These are phyloP conservation scores for Sclerotinia minor DNA, from an alignment of 2,329 filamentous ascomycete genomes.

Conservation along the genomic window DNA sequence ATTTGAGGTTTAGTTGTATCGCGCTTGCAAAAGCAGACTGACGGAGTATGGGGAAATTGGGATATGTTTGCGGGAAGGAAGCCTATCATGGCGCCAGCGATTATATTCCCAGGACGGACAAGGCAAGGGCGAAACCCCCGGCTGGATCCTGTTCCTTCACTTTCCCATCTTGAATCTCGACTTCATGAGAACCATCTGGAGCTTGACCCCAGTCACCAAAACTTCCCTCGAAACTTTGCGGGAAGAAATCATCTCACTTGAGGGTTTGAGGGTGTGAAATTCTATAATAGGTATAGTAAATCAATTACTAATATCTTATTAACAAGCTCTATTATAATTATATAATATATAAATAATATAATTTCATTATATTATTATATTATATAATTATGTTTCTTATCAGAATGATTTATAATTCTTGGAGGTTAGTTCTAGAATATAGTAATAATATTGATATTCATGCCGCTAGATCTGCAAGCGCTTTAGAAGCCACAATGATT, in stretches of 20 bases:
- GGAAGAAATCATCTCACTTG: constrained; percentile 8
- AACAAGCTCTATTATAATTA: no score
- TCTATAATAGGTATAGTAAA: no score
- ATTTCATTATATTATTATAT: no score
- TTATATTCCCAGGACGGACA: not conserved
- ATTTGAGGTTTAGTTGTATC: constrained; percentile 41
- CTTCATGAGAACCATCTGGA: constrained; percentile 10
- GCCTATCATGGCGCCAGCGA: not conserved
- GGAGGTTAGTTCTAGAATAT: not conserved
- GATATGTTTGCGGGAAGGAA: not conserved
- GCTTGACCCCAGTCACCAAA: not conserved
- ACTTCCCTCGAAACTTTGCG: constrained; percentile 6
- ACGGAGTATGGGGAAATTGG: not conserved
- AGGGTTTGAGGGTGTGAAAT: not conserved
- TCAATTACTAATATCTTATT: no score
- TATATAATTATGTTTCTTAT: no score
- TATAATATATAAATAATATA: no score
- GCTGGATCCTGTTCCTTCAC: not conserved
- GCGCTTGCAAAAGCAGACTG: constrained; percentile 29
- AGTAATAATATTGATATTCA: constrained; percentile 3
- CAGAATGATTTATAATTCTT: no score
- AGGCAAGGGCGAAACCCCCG: not conserved
- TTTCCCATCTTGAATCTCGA: not conserved
- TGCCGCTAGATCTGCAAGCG: constrained; percentile 10
- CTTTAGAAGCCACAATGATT: constrained; percentile 4